These are phyloP conservation scores for Elsinoe australis DNA, from an alignment of 2,329 filamentous ascomycete genomes.

Conservation along the genomic window DNA sequence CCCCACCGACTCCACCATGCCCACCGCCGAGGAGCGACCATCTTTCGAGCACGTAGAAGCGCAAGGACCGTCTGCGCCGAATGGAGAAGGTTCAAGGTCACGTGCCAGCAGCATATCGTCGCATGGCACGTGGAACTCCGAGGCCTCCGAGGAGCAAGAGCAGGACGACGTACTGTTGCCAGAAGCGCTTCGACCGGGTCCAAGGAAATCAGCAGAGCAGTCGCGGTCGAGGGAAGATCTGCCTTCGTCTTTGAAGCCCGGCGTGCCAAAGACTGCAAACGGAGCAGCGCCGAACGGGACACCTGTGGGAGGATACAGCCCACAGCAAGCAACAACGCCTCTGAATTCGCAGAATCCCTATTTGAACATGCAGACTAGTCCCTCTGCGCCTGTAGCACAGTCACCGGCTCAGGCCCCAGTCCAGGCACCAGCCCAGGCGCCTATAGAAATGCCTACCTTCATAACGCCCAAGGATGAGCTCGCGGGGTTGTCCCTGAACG, in stretches of 20 bases:
- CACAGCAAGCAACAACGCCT: constrained; percentile 18
- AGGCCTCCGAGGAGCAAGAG: constrained; percentile 27
- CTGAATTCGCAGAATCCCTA: constrained; percentile 41
- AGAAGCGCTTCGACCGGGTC: constrained; percentile 26
- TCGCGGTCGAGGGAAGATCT: constrained; percentile 16
- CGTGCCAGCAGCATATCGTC: constrained; percentile 25
- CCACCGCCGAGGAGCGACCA: constrained; percentile 24
- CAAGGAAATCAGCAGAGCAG: constrained; percentile 15
- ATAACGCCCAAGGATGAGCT: constrained; percentile 37
- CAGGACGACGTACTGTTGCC: constrained; percentile 27
- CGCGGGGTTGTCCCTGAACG: constrained; percentile 31
- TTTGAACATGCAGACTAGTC: constrained; percentile 30
- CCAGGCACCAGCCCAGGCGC: no score
- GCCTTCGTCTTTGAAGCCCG: constrained; percentile 21
- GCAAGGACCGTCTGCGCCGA: constrained; percentile 6
- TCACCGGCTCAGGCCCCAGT: constrained; percentile 23
- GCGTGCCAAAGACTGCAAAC: constrained; percentile 16
- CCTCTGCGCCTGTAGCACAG: constrained; percentile 22
- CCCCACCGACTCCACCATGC: constrained; percentile 34
- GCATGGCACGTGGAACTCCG: constrained; percentile 31
- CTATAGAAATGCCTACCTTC: constrained; percentile 37
- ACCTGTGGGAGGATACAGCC: constrained; percentile 13
- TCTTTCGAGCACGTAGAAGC: constrained; percentile 26
- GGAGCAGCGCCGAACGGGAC: constrained; percentile 11
- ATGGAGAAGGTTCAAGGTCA: constrained; percentile 16